These are phyloP conservation scores for Aureobasidium sp. DNA, from an alignment of 2,329 filamentous ascomycete species.

Conservation along the genomic window DNA sequence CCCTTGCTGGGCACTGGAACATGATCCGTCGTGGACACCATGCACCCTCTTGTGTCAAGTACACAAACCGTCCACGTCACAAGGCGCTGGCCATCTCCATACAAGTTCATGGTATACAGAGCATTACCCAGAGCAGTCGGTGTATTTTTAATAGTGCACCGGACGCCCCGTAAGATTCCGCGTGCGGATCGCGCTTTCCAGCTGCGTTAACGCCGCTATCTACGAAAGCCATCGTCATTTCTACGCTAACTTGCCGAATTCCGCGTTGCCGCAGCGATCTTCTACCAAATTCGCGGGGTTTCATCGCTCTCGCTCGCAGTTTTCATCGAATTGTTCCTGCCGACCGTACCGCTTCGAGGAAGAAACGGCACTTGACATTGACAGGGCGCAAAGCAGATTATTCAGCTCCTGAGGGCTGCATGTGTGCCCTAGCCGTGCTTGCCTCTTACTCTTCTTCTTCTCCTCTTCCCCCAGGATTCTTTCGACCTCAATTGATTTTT, in stretches of 20 bases:
- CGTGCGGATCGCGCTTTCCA: too few relatives aligned
- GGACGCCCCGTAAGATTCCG: neutral
- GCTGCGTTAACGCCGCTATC: neutral
- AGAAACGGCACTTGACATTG: neutral
- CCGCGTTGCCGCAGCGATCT: neutral
- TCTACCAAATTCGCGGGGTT: neutral
- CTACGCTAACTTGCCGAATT: neutral
- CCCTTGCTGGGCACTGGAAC: too few relatives aligned
- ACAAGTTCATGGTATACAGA: neutral
- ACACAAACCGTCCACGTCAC: too few relatives aligned
- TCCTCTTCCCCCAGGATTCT: neutral
- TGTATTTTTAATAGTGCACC: neutral
- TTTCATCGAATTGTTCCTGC: neutral
- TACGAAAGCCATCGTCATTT: neutral
- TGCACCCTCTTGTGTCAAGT: too few relatives aligned
- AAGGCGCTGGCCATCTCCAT: too few relatives aligned
- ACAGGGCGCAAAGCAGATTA: neutral
- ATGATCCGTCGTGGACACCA: too few relatives aligned
- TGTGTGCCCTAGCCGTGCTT: neutral
- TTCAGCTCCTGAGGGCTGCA: neutral
- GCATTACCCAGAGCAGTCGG: neutral
- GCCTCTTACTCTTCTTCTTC: neutral
- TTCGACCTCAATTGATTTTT: neutral
- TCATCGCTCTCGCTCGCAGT: neutral
- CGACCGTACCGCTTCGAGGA: neutral